phyloP scores from a whole-genome alignment of 2,329 filamentous ascomycete genomes.

The Ophiocordyceps sinensis region DNA sequence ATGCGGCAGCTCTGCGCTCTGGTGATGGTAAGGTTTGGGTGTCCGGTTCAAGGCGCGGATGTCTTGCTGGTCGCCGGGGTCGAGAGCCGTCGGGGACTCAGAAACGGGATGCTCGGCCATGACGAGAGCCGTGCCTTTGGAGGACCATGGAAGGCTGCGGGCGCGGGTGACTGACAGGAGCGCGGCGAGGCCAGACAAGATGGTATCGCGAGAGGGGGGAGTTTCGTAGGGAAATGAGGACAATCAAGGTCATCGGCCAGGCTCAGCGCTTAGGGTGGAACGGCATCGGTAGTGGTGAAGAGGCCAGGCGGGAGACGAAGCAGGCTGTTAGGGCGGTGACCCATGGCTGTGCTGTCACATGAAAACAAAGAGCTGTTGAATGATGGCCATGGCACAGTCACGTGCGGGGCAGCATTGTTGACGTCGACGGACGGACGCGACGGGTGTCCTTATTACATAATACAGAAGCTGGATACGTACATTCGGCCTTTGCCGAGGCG shows the following conservation, averaged over 20 bases:
- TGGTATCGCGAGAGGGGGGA: too few relatives aligned
- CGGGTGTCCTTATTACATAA: neutral
- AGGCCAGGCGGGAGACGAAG: neutral
- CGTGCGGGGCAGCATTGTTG: neutral
- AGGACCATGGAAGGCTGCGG: slow-evolving; percentile 2
- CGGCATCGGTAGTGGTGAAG: neutral
- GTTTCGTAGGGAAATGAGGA: too few relatives aligned
- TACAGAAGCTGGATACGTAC: too few relatives aligned
- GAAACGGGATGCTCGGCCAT: slow-evolving; percentile 32
- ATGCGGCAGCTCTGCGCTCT: slow-evolving; percentile 39
- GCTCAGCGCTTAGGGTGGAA: neutral
- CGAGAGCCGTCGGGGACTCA: slow-evolving; percentile 16
- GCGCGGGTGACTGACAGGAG: neutral
- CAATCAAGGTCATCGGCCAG: too few relatives aligned
- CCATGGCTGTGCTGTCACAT: neutral
- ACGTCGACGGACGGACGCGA: neutral
- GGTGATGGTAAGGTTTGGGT: slow-evolving; percentile 54
- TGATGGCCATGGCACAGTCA: neutral
- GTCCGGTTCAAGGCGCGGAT: slow-evolving; percentile 43
- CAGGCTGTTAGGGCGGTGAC: neutral
- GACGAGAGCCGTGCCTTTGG: slow-evolving; percentile 11
- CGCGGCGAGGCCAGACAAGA: too few relatives aligned
- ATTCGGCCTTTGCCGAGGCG: too few relatives aligned
- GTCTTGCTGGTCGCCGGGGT: slow-evolving; percentile 20
- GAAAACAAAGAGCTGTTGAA: neutral